These are phyloP conservation scores for Neurospora sp. DNA, from an alignment of 495 filamentous ascomycete species.

Conservation along the genomic window DNA sequence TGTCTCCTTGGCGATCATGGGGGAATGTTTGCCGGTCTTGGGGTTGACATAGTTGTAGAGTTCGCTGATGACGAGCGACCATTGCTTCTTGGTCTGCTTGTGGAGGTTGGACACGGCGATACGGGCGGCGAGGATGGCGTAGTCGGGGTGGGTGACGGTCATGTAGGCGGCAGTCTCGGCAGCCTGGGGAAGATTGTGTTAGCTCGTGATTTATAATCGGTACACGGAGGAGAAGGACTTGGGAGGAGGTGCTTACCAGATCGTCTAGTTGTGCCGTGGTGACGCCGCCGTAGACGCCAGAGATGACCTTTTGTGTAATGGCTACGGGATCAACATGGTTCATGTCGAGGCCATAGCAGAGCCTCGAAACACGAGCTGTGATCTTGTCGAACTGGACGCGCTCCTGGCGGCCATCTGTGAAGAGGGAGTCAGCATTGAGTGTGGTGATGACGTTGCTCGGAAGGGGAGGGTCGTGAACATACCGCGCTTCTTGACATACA, in stretches of 20 bases:
- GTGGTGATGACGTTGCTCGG: neutral
- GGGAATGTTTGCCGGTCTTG: slow-evolving; percentile 71
- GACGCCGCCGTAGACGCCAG: slow-evolving; percentile 97
- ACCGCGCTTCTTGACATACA: slow-evolving; percentile 54
- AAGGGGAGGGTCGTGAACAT: slow-evolving; percentile 17
- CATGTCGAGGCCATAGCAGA: slow-evolving; percentile 93
- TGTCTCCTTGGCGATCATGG: slow-evolving; percentile 85
- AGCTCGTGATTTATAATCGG: slow-evolving; percentile 1
- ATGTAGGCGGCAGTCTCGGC: slow-evolving; percentile 99
- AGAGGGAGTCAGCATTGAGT: slow-evolving; percentile 13
- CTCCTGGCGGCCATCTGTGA: slow-evolving; percentile 93
- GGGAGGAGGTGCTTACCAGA: slow-evolving; percentile 52
- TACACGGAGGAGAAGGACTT: slow-evolving; percentile 1
- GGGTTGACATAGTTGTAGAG: slow-evolving; percentile 96
- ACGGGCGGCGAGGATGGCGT: slow-evolving; percentile 95
- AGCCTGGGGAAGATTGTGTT: slow-evolving; percentile 46
- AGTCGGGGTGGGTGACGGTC: slow-evolving; percentile 98
- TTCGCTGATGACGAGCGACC: slow-evolving; percentile 85
- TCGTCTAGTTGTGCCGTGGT: slow-evolving; percentile 94
- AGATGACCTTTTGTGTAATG: slow-evolving; percentile 98
- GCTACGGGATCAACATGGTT: slow-evolving; percentile 97
- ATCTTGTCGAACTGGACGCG: slow-evolving; percentile 99
- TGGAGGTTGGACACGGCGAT: slow-evolving; percentile 99
- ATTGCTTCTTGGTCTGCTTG: slow-evolving; percentile 99
- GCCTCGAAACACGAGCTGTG: slow-evolving; percentile 90